Base-by-base conservation (phyloP, 1,284 basidiomycete genomes). In the Thecaphora thlaspeos region DNA sequence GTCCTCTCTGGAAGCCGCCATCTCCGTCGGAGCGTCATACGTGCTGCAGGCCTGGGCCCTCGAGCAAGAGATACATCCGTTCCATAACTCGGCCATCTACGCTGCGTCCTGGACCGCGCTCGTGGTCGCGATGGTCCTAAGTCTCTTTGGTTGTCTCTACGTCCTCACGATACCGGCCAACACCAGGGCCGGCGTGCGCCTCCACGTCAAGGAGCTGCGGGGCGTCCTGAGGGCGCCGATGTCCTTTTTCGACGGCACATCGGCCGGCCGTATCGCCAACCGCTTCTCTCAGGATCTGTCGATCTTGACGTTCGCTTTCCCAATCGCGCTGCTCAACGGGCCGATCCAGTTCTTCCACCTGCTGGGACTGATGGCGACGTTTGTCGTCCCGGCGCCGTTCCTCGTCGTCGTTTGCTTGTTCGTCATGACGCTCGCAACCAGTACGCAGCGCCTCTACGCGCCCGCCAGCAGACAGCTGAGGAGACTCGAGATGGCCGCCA, bases 231-330 rank as follows among this genome's bases (percentile, higher is more conserved):
- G 41, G 1, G 57, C 70, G 23, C 57, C 63, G 2, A 34, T 72
- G 9, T 55, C 52, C 14, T 66, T 66, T 47, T 72, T 72, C 44
- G 45, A 46, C 30, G 57, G 50, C 24, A 66, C 56, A 43, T 51
- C 54, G 14, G 38, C 53, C 21, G 70, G 70, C 1, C 61, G 60
- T 32, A 61, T 72, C 48, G 44, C 62, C 38, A 70, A 70, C 28
- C 61, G 68, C 42, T 70, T 70, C 39, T 71, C 70, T 26, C 68
- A 70, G 24, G 68, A 70, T 22, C 47, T 71, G 24, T 66, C 62
- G 46, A 55, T 61, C 36, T 23, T 70, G 17, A 68, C 70, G 30
- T 55, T 48, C 39, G 54, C 53, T 15, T 51, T 69, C 18, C 38
- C 37, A 0, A 36, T 65, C 5, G 45, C 54, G 9, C 34, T 63